Evolutionary conservation across 257 asterid species (phyloP), one percentile per base, ranked within the genome.

Genomic region (Capsicum chinense): DNA sequence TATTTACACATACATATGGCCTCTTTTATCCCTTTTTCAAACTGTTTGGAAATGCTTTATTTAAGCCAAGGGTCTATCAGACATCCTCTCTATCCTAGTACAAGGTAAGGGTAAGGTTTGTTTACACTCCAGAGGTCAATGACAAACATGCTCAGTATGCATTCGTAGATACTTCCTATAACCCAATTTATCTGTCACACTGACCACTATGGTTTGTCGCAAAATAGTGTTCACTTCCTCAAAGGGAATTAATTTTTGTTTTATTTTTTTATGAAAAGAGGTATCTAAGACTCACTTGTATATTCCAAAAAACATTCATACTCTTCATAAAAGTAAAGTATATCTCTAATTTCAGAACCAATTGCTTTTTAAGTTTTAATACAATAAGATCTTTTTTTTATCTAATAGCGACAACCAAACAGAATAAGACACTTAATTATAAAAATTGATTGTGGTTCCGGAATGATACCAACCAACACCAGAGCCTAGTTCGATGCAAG

Each of bases 401-500:
- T 54, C 21, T 14, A 78, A 78, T 26, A 78, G 47, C 54, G 6
- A 78, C 33, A 48, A 16, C 64, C 50, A 78, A 8, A 52, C 14
- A 78, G 64, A 78, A 76, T 3, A 26, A 0, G 48, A 54, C 64
- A 78, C 48, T 7, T 54, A 26, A 78, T 52, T 14, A 78, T 76
- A 26, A 2, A 52, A 52, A 52, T 14, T 52, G 2, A 52, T 78
- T 15, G 64, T 13, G 15, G 3, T 1, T 54, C 3, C 0, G 19
- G 26, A 15, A 54, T 33, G 48, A 78, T 62, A 89, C 97, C 89
- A 86, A 95, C 99, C 99, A 5, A 95, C 97, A 63, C 99, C 99
- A 86, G 98, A 93, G 85, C 99, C 99, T 48, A 95, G 92, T 88
- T 95, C 99, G 67, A 95, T 89, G 84, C 90, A 88, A 47, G 98